These are phyloP conservation scores for Stereocaulon alpinum DNA, from an alignment of 495 filamentous ascomycete species.

Conservation along the genomic window DNA sequence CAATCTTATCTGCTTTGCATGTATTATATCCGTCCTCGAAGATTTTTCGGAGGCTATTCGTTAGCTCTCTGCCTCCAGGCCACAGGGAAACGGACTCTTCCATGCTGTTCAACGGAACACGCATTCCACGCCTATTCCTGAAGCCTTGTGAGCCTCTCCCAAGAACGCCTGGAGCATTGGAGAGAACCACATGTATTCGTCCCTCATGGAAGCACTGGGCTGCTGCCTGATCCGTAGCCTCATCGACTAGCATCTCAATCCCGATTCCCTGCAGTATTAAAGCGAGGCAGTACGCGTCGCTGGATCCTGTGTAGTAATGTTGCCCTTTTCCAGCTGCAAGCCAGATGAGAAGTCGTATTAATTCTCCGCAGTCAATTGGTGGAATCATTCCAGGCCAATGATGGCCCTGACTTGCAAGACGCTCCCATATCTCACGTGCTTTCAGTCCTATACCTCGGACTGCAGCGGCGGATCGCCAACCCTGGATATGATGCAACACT, in stretches of 20 bases:
- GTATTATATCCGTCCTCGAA: background rate
- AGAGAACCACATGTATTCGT: too few species aligned
- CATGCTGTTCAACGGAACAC: background rate
- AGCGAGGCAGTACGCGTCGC: background rate
- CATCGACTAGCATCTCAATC: background rate
- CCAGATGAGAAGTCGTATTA: background rate
- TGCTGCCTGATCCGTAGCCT: too few species aligned
- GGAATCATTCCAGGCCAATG: background rate
- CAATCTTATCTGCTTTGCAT: background rate
- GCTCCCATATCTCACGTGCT: background rate
- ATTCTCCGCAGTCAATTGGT: background rate
- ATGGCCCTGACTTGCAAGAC: background rate
- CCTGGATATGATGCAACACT: background rate
- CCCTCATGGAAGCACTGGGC: too few species aligned
- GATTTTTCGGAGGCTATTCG: background rate
- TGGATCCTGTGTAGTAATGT: background rate
- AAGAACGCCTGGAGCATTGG: too few species aligned
- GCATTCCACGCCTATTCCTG: background rate
- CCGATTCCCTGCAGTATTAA: background rate
- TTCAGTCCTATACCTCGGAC: background rate
- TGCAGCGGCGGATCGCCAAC: background rate
- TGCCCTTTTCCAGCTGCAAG: background rate
- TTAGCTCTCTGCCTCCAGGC: background rate
- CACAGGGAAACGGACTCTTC: background rate
- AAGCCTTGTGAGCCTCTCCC: too few species aligned